Evolutionary conservation across 495 filamentous ascomycete genomes (phyloP).

Genomic region (Daldinia caldariorum): DNA sequence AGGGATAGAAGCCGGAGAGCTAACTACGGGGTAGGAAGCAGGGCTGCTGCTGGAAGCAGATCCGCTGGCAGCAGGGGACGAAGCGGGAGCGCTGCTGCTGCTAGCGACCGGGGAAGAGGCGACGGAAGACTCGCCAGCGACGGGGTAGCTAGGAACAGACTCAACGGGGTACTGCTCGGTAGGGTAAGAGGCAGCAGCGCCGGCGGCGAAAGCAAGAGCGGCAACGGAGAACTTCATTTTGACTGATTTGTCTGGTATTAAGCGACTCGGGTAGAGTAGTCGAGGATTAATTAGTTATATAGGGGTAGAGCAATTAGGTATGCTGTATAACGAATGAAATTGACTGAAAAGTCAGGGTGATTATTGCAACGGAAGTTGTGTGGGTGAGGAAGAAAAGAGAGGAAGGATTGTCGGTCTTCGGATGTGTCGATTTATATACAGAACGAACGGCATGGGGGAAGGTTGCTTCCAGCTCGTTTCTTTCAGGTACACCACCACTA

Average conservation of each 20-base stretch:
- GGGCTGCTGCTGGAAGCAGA: not conserved
- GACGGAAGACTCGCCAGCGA: not conserved
- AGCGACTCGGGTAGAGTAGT: slow-evolving; percentile 52
- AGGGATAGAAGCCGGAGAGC: not conserved
- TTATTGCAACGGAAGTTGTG: slow-evolving; percentile 56
- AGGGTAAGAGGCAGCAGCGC: slow-evolving; percentile 67
- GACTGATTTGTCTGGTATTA: slow-evolving; percentile 63
- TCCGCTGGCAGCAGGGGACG: not conserved
- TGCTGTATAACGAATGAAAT: slow-evolving; percentile 65
- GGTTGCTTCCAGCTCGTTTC: slow-evolving; percentile 28
- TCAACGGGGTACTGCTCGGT: slow-evolving; percentile 33
- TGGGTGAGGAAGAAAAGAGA: slow-evolving; percentile 57
- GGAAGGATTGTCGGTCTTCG: slow-evolving; percentile 42
- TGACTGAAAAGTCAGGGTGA: slow-evolving; percentile 66
- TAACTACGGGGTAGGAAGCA: not conserved
- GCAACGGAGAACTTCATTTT: slow-evolving; percentile 87
- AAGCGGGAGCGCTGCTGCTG: not conserved
- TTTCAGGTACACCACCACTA: slow-evolving; percentile 6
- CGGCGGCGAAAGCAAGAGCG: slow-evolving; percentile 68
- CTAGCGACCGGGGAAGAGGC: not conserved
- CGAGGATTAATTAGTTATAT: slow-evolving; percentile 40
- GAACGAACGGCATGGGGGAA: slow-evolving; percentile 32
- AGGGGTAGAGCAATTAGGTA: slow-evolving; percentile 44
- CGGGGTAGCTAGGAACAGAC: not conserved
- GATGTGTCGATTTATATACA: slow-evolving; percentile 54